These are phyloP conservation scores for Linnemannia schmuckeri DNA, from an alignment of 192 early-diverging fungal genomes.

Conservation along the genomic window DNA sequence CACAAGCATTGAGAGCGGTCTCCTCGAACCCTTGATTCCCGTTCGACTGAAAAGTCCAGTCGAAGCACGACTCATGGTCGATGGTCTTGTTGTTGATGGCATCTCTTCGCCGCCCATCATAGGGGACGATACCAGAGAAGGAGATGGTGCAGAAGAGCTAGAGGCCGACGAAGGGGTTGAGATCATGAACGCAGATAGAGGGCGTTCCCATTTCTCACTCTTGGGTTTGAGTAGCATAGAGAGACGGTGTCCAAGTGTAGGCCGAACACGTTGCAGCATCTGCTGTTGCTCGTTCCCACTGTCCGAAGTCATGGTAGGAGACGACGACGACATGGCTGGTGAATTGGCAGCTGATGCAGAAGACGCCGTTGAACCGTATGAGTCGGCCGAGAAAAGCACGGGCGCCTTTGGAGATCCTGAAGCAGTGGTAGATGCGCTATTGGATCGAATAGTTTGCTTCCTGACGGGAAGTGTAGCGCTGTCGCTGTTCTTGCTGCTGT, in stretches of 20 bases:
- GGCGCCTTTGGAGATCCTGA: neutral
- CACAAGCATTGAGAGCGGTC: conserved; percentile 21
- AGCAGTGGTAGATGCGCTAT: neutral
- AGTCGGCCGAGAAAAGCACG: neutral
- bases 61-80: neutral
- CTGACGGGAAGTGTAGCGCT: neutral
- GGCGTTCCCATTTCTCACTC: conserved; percentile 13
- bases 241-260: conserved; percentile 19
- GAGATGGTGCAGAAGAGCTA: neutral
- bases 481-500: neutral
- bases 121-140: neutral
- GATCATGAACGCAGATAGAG: neutral
- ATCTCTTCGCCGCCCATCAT: neutral
- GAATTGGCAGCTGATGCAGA: neutral
- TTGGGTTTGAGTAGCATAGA: conserved; percentile 25
- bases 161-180: neutral
- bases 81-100: neutral
- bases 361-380: neutral
- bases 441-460: neutral
- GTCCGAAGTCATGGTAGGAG: neutral
- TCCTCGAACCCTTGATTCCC: neutral
- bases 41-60: neutral
- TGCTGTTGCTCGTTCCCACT: neutral
- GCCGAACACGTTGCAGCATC: neutral
- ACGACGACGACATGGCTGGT: neutral